phyloP scores from a whole-genome alignment of 2,329 filamentous ascomycete genomes.

The Aspergillus intermedius region DNA sequence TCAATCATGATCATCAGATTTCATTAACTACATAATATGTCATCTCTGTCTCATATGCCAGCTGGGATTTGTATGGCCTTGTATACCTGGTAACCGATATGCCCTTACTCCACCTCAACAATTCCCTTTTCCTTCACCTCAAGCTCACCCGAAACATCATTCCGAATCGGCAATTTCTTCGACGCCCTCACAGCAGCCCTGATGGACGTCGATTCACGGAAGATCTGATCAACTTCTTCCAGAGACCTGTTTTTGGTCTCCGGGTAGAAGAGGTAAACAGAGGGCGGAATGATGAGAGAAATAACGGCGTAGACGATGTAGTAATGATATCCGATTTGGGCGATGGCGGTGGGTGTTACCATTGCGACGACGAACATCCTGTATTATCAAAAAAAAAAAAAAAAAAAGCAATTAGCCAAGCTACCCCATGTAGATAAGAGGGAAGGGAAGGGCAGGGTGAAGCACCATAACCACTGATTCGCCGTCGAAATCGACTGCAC shows the following conservation, averaged over 20 bases:
- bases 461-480: not conserved
- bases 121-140: too few species aligned
- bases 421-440: not conserved
- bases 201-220: not conserved
- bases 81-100: too few species aligned
- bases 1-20: too few species aligned
- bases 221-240: not conserved
- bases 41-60: too few species aligned
- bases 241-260: not conserved
- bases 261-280: not conserved
- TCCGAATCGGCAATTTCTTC: not conserved
- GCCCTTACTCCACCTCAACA: too few species aligned
- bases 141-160: too few species aligned
- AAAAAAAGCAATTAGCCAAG: not conserved
- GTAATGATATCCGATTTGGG: slow-evolving; percentile 1
- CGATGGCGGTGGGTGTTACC: not conserved
- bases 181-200: not conserved
- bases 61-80: too few species aligned
- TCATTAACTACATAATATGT: too few species aligned
- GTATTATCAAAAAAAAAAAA: not conserved
- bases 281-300: too few species aligned
- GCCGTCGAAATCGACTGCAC: not conserved
- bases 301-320: slow-evolving; percentile 1
- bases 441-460: not conserved
- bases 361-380: slow-evolving; percentile 1